A percentile compares a stretch with the other conserved stretches of the same genome.
phyloP scores from a whole-genome alignment of 768 basidiomycete genomes.

The Mycena maculata region DNA sequence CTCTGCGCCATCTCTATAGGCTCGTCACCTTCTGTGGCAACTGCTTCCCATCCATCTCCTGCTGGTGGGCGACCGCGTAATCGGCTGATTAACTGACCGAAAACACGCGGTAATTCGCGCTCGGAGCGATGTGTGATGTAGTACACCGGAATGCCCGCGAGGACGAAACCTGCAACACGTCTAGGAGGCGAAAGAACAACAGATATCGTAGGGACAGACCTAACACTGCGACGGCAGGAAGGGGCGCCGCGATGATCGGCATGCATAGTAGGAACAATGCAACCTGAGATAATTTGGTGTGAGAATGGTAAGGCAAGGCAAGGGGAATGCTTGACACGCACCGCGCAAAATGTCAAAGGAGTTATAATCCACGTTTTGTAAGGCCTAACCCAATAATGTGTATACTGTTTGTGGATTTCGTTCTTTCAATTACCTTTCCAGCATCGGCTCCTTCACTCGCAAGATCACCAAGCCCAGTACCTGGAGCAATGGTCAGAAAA shows the following conservation, averaged over 20 bases:
- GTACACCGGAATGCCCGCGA: conserved; percentile 84
- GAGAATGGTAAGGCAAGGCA: conserved; percentile 12
- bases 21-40: conserved; percentile 79
- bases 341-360: conserved; percentile 89
- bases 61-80: conserved; percentile 63
- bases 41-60: conserved; percentile 80
- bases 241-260: conserved; percentile 93
- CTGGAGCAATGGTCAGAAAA: conserved; percentile 49
- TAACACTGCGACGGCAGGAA: conserved; percentile 87
- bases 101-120: conserved; percentile 51
- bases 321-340: conserved; percentile 51
- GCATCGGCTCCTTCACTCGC: conserved; percentile 88
- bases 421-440: conserved; percentile 71
- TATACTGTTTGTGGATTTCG: background rate
- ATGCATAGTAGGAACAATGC: conserved; percentile 92
- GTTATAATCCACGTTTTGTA: conserved; percentile 94
- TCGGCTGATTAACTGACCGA: conserved; percentile 60
- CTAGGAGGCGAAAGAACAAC: conserved; percentile 13
- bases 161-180: conserved; percentile 70
- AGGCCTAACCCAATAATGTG: conserved; percentile 65
- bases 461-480: conserved; percentile 90
- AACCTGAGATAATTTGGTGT: conserved; percentile 63
- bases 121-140: conserved; percentile 75
- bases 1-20: conserved; percentile 73
- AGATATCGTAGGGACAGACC: conserved; percentile 59